Evolutionary conservation across 441 rosid species (phyloP).

Genomic region (Bruguiera hainesii): DNA sequence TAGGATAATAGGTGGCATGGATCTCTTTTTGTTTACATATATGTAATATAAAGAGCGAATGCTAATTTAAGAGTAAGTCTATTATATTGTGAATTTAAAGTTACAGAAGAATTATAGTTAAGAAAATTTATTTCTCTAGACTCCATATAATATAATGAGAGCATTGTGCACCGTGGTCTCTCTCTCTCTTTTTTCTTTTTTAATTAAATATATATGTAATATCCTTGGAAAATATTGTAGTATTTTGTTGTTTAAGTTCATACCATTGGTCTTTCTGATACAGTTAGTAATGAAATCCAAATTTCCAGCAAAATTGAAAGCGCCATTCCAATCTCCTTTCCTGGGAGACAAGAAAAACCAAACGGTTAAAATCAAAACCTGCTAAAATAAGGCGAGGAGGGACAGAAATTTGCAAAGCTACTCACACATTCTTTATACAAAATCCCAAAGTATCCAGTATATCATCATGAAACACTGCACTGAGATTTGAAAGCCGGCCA

Average conservation of each 20-base stretch:
- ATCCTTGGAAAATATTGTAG: not conserved
- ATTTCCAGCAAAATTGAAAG: constrained; percentile 62
- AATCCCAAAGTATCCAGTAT: constrained; percentile 42
- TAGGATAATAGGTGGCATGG: not conserved
- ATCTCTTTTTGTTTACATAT: not conserved
- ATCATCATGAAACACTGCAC: constrained; percentile 37
- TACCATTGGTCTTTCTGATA: constrained; percentile 59
- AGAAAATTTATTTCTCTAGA: too few relatives aligned
- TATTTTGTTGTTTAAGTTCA: constrained; percentile 2
- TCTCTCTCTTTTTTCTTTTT: too few relatives aligned
- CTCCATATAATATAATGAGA: too few relatives aligned
- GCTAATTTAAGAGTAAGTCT: too few relatives aligned
- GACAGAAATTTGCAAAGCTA: constrained; percentile 12
- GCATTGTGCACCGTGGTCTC: too few relatives aligned
- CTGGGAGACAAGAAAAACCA: constrained; percentile 37
- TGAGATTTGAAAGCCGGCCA: constrained; percentile 51
- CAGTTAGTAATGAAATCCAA: constrained; percentile 66
- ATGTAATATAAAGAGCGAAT: too few relatives aligned
- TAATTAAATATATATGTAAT: too few relatives aligned
- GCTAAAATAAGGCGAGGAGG: not conserved
- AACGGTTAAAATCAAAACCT: constrained; percentile 9
- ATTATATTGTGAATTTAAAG: too few relatives aligned
- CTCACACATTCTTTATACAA: constrained; percentile 77
- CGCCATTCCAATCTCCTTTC: constrained; percentile 69
- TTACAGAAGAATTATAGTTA: too few relatives aligned